Base-by-base conservation (phyloP, 2,329 filamentous ascomycete species). In the Myrmaecium sp. region DNA sequence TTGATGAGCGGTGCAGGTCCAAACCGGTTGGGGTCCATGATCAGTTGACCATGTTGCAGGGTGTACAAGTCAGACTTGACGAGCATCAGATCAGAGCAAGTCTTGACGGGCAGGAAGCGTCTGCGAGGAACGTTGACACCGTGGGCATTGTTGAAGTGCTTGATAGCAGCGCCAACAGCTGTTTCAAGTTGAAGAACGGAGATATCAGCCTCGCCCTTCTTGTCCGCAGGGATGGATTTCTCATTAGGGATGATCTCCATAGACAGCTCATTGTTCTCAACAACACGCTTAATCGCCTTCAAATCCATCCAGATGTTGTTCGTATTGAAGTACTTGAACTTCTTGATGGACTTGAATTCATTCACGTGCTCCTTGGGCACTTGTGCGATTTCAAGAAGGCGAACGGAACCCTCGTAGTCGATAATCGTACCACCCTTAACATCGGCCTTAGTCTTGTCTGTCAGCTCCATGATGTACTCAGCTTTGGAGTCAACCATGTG, bases 281-380 rank as follows among this genome's bases (percentile, higher is more conserved):
- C 89, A 29, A 98, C 83, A 34, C 89, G 84, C 77, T 95, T 95
- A 62, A 98, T 79, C 42, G 89, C 89, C 53, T 81, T 75, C 45
- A 94, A 69, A 64, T 93, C 93, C 69, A 98, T 79, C 89, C 89
- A 98, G 62, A 98, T 94, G 72, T 98, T 98, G 79, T 98, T 98
- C 60, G 89, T 98, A 74, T 98, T 98, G 77, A 98, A 98, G 74
- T 98, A 98, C 71, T 92, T 94, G 78, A 98, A 98, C 71, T 98
- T 98, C 77, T 98, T 98, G 69, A 98, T 98, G 25, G 84, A 94
- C 75, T 98, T 98, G 81, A 98, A 98, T 65, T 98, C 89, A 63
- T 98, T 95, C 55, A 89, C 81, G 62, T 98, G 89, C 67, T 98
- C 82, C 74, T 95, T 98, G 60, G 89, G 89, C 18, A 98, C 89